Base-by-base conservation (phyloP, 345 rosid species). In the Adansonia digitata region DNA sequence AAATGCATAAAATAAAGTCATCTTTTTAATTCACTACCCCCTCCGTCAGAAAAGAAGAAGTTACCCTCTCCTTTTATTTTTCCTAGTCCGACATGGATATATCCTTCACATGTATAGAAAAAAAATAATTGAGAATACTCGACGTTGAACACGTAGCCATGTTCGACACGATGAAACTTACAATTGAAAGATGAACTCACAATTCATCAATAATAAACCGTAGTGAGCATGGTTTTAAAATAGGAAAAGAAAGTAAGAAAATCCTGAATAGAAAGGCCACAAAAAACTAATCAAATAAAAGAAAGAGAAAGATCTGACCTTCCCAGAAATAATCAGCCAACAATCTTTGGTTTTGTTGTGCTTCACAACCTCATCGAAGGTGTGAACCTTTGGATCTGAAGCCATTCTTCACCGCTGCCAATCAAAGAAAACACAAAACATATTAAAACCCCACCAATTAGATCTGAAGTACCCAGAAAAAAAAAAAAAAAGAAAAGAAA, bases 311-410 rank as follows among this genome's bases (percentile, higher is more conserved):
- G 89, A 82, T 83, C 91, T 77, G 74, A 95, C 99, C 98, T 95
- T 95, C 40, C 92, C 96, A 56, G 92, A 77, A 46, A 95, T 88
- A 57, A 95, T 74, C 75, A 95, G 88, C 99, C 99, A 95, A 71
- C 99, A 95, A 82, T 95, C 99, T 78, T 95, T 86, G 64, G 74
- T 88, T 77, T 87, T 70, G 90, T 88, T 87, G 94, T 95, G 99
- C 82, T 77, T 57, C 12, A 86, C 81, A 45, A 95, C 96, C 81
- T 92, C 96, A 70, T 92, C 97, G 56, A 91, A 95, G 6, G 5
- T 2, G 71, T 82, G 82, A 57, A 86, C 73, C 84, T 91, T 94
- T 42, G 80, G 71, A 59, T 79, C 87, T 75, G 98, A 80, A 75
- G 88, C 92, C 98, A 94, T 92, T 77, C 78, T 71, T 26, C 79